Evolutionary conservation across 2,329 filamentous ascomycete genomes (phyloP), one percentile per base, ranked within the genome.

Genomic region (Fusarium odoratissimum): DNA sequence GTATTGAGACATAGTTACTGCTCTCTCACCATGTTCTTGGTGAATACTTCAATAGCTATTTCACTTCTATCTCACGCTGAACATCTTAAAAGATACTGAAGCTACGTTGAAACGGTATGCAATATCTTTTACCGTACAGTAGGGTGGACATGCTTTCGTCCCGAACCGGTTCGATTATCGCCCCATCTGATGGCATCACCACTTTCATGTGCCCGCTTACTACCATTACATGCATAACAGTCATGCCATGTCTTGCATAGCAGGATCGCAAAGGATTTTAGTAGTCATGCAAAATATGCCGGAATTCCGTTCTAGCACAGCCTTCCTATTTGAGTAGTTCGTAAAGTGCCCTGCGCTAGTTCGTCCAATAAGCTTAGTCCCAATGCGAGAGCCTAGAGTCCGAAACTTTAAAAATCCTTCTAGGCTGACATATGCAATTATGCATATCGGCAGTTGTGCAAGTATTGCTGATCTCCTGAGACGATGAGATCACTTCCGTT

Each of bases 161-260:
- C 3, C 16, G 4, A 4, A 1, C n/a, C 25, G 5, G 9, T 52
- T 16, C 17, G 33, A n/a, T 0, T 0, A 21, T 28, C 8, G 10
- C 33, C 19, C 9, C 12, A n/a, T 52, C 13, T 28, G 2, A 17
- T 3, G 11, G 19, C 49, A 38, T 38, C 33, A 35, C 49, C 49
- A 52, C 9, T 6, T 5, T 17, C 17, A 17, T 17, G 17, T 38
- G 13, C 49, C 23, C 23, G 23, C 49, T 40, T 38, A 54, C 49
- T n/a, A 2, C 19, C 0, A 28, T 2, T 0, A 4, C 5, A 17
- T 28, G 19, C 49, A 54, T 0, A 28, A n/a, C 14, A 17, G 7
- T 16, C 49, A 17, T n/a, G 3, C 7, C 33, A 28, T 54, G 23
- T 7, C 23, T 40, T 54, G 49, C 23, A 54, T 38, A 21, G 5